Conservation (phyloP, 441 rosid species). For the Adansonia gregorii region DNA sequence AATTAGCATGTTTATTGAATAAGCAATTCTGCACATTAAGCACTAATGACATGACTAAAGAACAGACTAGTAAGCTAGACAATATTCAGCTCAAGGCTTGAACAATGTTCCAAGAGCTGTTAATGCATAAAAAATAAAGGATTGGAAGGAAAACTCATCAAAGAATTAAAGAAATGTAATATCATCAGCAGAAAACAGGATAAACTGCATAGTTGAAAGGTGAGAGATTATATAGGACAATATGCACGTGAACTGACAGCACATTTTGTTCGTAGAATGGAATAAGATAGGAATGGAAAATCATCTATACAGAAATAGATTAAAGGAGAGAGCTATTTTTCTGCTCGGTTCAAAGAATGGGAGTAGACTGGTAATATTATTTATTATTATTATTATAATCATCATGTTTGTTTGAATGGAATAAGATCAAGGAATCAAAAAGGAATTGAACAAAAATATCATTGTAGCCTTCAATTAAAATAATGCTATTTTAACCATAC, state of each 20-base stretch:
- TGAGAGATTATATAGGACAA: constrained; percentile 17
- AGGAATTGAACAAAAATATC: not conserved
- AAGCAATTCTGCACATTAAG: constrained; percentile 7
- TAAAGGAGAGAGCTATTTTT: not conserved
- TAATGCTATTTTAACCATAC: not conserved
- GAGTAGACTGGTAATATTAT: not conserved
- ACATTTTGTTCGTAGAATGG: not conserved
- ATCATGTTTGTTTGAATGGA: not conserved
- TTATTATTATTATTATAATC: not conserved
- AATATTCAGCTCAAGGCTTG: constrained; percentile 13
- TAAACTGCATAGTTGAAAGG: constrained; percentile 19
- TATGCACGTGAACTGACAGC: not conserved
- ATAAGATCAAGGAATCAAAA: constrained; percentile 18
- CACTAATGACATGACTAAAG: constrained; percentile 10
- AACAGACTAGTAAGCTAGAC: not conserved
- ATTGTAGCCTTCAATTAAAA: constrained; percentile 6
- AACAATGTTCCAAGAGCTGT: not conserved
- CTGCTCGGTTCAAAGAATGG: not conserved
- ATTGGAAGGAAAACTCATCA: not conserved
- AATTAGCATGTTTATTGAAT: not conserved
- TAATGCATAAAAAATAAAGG: not conserved
- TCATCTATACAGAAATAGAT: not conserved
- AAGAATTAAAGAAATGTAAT: constrained; percentile 1
- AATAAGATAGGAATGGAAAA: not conserved
- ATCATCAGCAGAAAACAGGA: not conserved